Base-by-base conservation (phyloP, 495 filamentous ascomycete genomes). In the Tuber aestivum region DNA sequence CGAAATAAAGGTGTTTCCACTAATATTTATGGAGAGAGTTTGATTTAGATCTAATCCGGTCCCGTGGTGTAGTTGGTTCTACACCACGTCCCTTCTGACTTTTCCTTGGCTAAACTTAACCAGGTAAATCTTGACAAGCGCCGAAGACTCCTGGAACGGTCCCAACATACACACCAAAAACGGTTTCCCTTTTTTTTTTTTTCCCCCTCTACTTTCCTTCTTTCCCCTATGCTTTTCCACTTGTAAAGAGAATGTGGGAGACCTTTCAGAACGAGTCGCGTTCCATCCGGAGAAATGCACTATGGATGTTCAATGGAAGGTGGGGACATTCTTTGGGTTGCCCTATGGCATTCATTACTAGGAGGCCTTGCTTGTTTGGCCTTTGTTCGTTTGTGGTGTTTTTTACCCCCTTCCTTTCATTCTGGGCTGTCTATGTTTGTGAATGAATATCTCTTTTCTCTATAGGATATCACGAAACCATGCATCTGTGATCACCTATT, bases 291-390 rank as follows among this genome's bases (percentile, higher is more conserved):
- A 65, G 27, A 35, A 73, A 41, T 56, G n/a, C 32, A 21, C 56
- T 41, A 27, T 48, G 35, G 41, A 72, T 16, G 56, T 48, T n/a
- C 50, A 72, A 41, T 12, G 14, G 84, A 85, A 83, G n/a, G n/a
- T n/a, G n/a, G n/a, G n/a, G 83, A 77, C 83, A 84, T 78, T 75
- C 79, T 82, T 45, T 83, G 85, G 79, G 78, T 79, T 81, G 84
- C 84, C 80, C 75, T 82, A 80, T 85, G 86, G 86, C 77, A 80
- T n/a, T n/a, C n/a, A n/a, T 84, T 77, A 83, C 76, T 76, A 80
- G 82, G 85, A 83, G 84, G 84, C 84, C 83, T 85, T 83, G 80
- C 83, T 85, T 40, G 2, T 40, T 40, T 7, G 2, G 2, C 7
- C 38, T 40, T 40, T 40, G 82, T 82, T 84, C 77, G 74, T n/a